These are phyloP conservation scores for Halophytophthora polymorphica DNA, from an alignment of 352 stramenopile genomes.

Conservation along the genomic window DNA sequence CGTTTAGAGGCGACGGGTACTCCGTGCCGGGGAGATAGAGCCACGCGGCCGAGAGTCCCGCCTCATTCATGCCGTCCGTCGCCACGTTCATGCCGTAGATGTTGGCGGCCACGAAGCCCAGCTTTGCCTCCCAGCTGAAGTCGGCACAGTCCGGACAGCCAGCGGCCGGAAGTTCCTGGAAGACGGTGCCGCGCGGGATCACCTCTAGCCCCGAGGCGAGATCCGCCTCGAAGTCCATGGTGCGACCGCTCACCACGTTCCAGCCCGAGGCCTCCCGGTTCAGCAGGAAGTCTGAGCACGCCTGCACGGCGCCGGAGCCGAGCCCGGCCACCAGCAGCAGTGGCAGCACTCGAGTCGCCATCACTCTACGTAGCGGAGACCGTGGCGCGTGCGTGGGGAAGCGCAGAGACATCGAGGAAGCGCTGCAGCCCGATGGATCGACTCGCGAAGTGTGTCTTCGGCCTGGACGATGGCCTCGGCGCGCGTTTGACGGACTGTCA, in stretches of 20 bases:
- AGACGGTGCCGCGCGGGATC: constrained; percentile 39
- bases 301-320: neutral
- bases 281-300: constrained; percentile 61
- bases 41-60: constrained; percentile 45
- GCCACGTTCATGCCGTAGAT: constrained; percentile 54
- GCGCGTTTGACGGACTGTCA: too few relatives aligned
- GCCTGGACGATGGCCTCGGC: too few relatives aligned
- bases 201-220: constrained; percentile 43
- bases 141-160: constrained; percentile 39
- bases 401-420: too few relatives aligned
- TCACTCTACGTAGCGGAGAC: too few relatives aligned
- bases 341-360: too few relatives aligned
- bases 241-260: constrained; percentile 41
- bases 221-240: constrained; percentile 61
- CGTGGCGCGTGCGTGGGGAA: too few relatives aligned
- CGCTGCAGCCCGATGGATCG: too few relatives aligned
- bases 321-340: neutral
- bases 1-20: constrained; percentile 40
- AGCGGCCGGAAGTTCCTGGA: constrained; percentile 41
- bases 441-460: too few relatives aligned
- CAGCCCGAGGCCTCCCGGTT: constrained; percentile 20
- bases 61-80: constrained; percentile 51
- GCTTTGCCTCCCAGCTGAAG: constrained; percentile 36
- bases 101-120: constrained; percentile 53
- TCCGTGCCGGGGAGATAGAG: constrained; percentile 42